These are phyloP conservation scores for Daedaleopsis sinensis DNA, from an alignment of 768 basidiomycete species.

Conservation along the genomic window DNA sequence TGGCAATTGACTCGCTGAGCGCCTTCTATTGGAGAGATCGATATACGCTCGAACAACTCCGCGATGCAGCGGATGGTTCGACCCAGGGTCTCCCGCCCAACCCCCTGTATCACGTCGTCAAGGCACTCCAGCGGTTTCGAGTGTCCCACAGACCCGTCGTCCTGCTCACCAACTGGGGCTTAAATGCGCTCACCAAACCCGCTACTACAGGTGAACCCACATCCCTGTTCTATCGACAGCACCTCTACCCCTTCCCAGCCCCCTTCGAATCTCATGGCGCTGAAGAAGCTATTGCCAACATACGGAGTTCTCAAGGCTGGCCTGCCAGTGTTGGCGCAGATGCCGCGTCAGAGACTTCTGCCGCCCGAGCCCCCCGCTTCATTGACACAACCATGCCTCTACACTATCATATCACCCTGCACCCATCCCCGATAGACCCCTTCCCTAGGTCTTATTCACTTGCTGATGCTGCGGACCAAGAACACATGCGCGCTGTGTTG, in stretches of 20 bases:
- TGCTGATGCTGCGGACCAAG: conserved; percentile 8
- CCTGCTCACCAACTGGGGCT: conserved; percentile 66
- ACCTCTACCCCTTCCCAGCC: conserved; percentile 50
- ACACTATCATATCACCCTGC: conserved; percentile 44
- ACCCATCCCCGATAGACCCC: conserved; percentile 26
- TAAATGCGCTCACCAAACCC: conserved; percentile 34
- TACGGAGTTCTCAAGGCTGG: conserved; percentile 4
- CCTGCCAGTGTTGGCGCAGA: not conserved
- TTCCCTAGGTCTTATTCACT: conserved; percentile 15
- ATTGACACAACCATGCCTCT: conserved; percentile 30
- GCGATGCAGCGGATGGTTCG: conserved; percentile 22
- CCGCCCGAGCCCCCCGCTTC: conserved; percentile 10
- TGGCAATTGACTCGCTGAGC: conserved; percentile 78
- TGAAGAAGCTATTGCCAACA: conserved; percentile 5
- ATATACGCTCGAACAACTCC: conserved; percentile 59
- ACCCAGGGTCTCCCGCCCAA: conserved; percentile 19
- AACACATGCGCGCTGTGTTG: conserved; percentile 7
- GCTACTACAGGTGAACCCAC: conserved; percentile 18
- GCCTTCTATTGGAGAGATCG: conserved; percentile 81
- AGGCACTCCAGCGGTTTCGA: conserved; percentile 52
- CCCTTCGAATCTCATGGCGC: conserved; percentile 28
- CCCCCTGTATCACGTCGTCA: conserved; percentile 50
- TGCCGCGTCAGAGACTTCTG: not conserved
- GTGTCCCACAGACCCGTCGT: conserved; percentile 51
- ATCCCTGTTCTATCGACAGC: conserved; percentile 50